phyloP scores from a whole-genome alignment of 306 rosid genomes.

The Nissolia schottii region DNA sequence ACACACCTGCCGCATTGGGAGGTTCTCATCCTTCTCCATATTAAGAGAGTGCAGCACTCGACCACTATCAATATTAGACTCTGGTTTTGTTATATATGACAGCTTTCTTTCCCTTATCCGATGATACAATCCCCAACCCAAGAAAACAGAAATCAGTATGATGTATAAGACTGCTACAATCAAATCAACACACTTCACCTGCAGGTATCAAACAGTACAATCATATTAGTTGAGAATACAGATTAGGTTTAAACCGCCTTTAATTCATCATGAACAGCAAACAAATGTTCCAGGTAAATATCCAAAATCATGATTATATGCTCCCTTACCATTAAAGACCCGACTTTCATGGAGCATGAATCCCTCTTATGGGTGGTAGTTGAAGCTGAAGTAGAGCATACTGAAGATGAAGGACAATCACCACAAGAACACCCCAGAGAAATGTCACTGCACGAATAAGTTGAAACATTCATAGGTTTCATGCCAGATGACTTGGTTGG shows the following conservation, averaged over 20 bases:
- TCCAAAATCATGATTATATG: conserved; percentile 11
- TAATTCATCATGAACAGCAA: conserved; percentile 19
- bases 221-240: conserved; percentile 24
- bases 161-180: conserved; percentile 61
- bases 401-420: conserved; percentile 85
- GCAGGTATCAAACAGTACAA: conserved; percentile 36
- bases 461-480: conserved; percentile 88
- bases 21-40: conserved; percentile 66
- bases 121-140: conserved; percentile 82
- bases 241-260: background rate
- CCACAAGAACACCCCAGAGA: conserved; percentile 98
- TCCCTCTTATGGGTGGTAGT: conserved; percentile 41
- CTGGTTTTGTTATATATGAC: conserved; percentile 44
- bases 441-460: conserved; percentile 84
- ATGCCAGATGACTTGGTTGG: conserved; percentile 57
- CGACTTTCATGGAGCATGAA: conserved; percentile 73
- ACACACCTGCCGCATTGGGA: conserved; percentile 80
- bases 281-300: conserved; percentile 17
- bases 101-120: conserved; percentile 50
- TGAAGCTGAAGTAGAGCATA: conserved; percentile 61
- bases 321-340: conserved; percentile 71
- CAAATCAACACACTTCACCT: conserved; percentile 88
- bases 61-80: conserved; percentile 47
- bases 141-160: conserved; percentile 50
- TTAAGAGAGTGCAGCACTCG: conserved; percentile 44